Conservation (phyloP, 2,329 filamentous ascomycete species). For the Fusarium sp. region DNA sequence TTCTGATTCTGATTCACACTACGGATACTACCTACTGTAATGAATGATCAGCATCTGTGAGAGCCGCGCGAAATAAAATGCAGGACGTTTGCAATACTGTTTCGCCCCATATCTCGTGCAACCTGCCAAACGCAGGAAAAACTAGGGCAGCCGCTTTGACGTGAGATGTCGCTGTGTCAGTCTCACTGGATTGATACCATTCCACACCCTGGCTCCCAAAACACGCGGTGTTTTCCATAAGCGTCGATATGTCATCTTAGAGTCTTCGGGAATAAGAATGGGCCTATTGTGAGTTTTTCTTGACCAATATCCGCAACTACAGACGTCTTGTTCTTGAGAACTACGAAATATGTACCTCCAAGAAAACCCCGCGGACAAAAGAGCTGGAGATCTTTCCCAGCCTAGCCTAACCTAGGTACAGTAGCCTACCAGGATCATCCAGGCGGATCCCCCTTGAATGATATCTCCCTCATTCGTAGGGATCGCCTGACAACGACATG, state of each 20-base stretch:
- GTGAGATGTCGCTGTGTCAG: conserved; percentile 31
- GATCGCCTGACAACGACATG: conserved; percentile 37
- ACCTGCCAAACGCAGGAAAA: conserved; percentile 39
- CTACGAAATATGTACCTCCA: not conserved
- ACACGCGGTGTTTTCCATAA: not conserved
- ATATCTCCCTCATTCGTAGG: conserved; percentile 32
- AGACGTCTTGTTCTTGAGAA: not conserved
- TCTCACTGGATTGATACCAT: conserved; percentile 32
- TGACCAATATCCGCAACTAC: not conserved
- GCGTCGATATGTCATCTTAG: conserved; percentile 17
- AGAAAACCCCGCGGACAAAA: conserved; percentile 25
- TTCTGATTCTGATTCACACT: conserved; percentile 6
- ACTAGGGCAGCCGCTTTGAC: conserved; percentile 8
- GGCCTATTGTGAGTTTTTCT: not conserved
- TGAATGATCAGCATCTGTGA: conserved; percentile 20
- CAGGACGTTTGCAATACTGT: not conserved
- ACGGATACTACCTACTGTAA: too few species aligned
- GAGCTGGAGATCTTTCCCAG: conserved; percentile 19
- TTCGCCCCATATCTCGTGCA: conserved; percentile 31
- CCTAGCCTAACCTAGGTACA: not conserved
- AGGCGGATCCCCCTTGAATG: conserved; percentile 27
- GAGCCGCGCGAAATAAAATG: conserved; percentile 7
- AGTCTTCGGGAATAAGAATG: conserved; percentile 8
- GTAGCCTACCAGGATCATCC: conserved; percentile 18
- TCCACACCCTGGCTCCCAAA: not conserved